Evolutionary conservation across 495 filamentous ascomycete species (phyloP).

Genomic region (Massariosphaeria phaeospora): DNA sequence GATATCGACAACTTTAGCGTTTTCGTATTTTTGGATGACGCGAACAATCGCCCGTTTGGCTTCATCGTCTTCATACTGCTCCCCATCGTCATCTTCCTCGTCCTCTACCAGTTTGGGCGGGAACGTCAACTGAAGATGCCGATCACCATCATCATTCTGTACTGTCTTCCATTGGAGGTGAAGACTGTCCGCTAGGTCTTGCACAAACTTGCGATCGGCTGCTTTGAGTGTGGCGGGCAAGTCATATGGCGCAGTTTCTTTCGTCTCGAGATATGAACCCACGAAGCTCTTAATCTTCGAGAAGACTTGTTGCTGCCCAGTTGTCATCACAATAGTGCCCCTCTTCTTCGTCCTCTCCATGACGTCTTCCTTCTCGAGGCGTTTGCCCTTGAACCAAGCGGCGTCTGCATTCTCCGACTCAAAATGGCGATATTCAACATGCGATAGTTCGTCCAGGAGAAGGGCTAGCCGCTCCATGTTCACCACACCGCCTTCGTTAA

Average conservation of each 20-base stretch:
- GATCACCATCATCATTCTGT: constrained; percentile 69
- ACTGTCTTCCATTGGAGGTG: constrained; percentile 77
- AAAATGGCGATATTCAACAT: constrained; percentile 86
- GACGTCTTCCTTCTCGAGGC: constrained; percentile 55
- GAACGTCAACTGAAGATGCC: constrained; percentile 70
- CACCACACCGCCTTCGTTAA: constrained; percentile 91
- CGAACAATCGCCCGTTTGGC: constrained; percentile 74
- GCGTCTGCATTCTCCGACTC: constrained; percentile 84
- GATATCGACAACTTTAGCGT: constrained; percentile 76
- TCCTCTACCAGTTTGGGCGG: constrained; percentile 47
- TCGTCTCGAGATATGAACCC: constrained; percentile 49
- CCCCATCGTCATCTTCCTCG: constrained; percentile 53
- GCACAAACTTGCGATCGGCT: constrained; percentile 83
- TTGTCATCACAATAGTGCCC: constrained; percentile 68
- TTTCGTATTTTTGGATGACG: constrained; percentile 83
- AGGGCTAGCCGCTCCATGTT: constrained; percentile 73
- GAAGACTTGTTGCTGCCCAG: constrained; percentile 73
- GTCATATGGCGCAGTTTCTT: constrained; percentile 54
- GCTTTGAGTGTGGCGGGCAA: constrained; percentile 72
- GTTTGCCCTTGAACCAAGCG: constrained; percentile 86
- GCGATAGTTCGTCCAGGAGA: constrained; percentile 74
- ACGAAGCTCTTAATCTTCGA: constrained; percentile 78
- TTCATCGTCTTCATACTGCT: constrained; percentile 75
- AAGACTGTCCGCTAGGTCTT: constrained; percentile 78
- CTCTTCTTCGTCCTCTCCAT: constrained; percentile 58